These are phyloP conservation scores for Lipomyces chichibuensis DNA, from an alignment of 805 yeast species.

Conservation along the genomic window DNA sequence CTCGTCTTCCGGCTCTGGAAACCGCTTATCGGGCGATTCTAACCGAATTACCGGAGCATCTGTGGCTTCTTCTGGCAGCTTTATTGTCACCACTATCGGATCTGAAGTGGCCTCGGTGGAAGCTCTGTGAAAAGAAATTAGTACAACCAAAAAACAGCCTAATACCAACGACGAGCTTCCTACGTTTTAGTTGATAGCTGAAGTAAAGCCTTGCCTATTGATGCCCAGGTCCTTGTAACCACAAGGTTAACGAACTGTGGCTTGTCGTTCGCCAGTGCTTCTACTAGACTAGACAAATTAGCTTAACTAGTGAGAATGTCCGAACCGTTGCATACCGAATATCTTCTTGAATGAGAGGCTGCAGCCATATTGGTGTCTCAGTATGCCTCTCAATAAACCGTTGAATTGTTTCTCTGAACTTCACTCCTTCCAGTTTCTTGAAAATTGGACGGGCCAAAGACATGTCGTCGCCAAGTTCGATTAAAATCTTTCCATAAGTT, in stretches of 20 bases:
- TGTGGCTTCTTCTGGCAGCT: conserved; percentile 7
- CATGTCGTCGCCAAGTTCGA: conserved; percentile 17
- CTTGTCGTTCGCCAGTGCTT: background rate
- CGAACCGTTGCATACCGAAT: background rate
- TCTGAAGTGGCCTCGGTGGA: background rate
- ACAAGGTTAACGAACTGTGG: conserved; percentile 9
- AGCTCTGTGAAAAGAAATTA: background rate
- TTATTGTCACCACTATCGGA: conserved; percentile 10
- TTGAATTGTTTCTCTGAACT: conserved; percentile 13
- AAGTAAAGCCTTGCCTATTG: conserved; percentile 17
- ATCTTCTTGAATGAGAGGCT: conserved; percentile 12
- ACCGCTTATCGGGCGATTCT: background rate
- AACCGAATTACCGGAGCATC: background rate
- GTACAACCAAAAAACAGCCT: background rate
- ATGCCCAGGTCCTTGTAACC: conserved; percentile 18
- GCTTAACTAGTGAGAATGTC: background rate
- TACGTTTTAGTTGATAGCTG: conserved; percentile 19
- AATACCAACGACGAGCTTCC: background rate
- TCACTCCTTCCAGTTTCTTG: conserved; percentile 6
- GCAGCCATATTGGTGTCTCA: conserved; percentile 20
- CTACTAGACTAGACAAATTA: conserved; percentile 4
- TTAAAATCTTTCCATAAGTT: conserved; percentile 3
- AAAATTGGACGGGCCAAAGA: conserved; percentile 22
- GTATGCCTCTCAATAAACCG: conserved; percentile 15
- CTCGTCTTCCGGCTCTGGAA: background rate